Evolutionary conservation across 352 stramenopile genomes (phyloP).

Genomic region (Pythium oligandrum): DNA sequence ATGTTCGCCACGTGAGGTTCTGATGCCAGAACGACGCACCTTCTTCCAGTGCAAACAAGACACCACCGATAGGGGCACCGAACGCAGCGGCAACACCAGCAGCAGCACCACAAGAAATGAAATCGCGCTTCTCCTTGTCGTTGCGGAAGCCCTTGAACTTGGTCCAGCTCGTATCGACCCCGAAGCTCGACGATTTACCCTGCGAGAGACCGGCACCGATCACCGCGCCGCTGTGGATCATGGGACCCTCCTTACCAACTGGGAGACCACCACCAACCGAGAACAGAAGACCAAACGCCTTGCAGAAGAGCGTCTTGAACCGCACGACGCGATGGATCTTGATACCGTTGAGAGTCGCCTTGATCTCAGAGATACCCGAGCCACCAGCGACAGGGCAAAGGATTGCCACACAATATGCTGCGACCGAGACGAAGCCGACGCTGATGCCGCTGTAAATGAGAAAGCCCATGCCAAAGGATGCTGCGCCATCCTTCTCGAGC

Average conservation of each 20-base stretch:
- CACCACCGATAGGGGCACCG: conserved; percentile 96
- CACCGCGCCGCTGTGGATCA: conserved; percentile 89
- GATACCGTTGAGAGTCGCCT: conserved; percentile 98
- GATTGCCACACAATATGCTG: conserved; percentile 89
- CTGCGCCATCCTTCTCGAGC: conserved; percentile 35
- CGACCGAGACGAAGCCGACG: conserved; percentile 89
- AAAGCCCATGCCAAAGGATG: conserved; percentile 77
- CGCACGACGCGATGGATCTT: conserved; percentile 95
- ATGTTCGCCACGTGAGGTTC: conserved; percentile 96
- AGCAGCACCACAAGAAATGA: conserved; percentile 96
- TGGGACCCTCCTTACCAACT: conserved; percentile 87
- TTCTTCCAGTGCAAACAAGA: conserved; percentile 98
- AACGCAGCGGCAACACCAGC: conserved; percentile 97
- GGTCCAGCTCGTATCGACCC: conserved; percentile 84
- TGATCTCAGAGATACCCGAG: conserved; percentile 97
- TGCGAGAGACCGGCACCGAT: conserved; percentile 96
- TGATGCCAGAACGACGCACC: conserved; percentile 97
- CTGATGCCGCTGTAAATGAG: conserved; percentile 90
- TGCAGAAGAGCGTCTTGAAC: conserved; percentile 95
- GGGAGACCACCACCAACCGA: conserved; percentile 71
- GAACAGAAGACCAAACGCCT: conserved; percentile 90
- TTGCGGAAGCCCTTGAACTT: conserved; percentile 93
- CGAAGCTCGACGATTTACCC: conserved; percentile 86
- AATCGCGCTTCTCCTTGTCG: conserved; percentile 95
- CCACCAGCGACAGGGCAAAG: conserved; percentile 93